Evolutionary conservation across 768 basidiomycete species (phyloP).

Genomic region (Gloeopeniophorella convolvens): DNA sequence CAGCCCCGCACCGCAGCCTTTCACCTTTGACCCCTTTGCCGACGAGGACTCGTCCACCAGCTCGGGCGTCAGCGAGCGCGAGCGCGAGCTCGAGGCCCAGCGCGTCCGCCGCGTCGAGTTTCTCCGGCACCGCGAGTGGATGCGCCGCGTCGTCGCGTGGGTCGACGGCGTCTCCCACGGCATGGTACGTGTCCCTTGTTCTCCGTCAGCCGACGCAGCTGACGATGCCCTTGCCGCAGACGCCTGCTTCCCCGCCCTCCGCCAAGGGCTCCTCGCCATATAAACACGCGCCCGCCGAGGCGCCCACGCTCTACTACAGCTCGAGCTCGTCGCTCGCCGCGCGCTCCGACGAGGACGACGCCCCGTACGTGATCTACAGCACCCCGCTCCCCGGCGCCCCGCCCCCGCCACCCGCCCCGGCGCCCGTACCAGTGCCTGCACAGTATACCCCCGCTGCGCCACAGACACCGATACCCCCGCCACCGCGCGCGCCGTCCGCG

Average conservation of each 20-base stretch:
- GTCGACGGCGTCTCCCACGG: conserved; percentile 17
- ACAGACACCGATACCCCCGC: conserved; percentile 14
- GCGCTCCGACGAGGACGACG: conserved; percentile 15
- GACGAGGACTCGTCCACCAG: conserved; percentile 18
- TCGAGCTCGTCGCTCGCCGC: conserved; percentile 3
- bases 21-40: conserved; percentile 21
- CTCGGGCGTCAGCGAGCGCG: conserved; percentile 9
- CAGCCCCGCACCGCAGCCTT: conserved; percentile 5
- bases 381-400: conserved; percentile 15
- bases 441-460: conserved; percentile 12
- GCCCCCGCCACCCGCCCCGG: conserved; percentile 4
- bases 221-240: conserved; percentile 5
- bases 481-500: conserved; percentile 9
- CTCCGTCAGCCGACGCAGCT: not conserved
- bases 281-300: conserved; percentile 11
- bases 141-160: conserved; percentile 21
- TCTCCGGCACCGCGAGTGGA: conserved; percentile 19
- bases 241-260: not conserved
- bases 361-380: conserved; percentile 22
- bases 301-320: conserved; percentile 14
- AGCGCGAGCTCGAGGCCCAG: conserved; percentile 13
- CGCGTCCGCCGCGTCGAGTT: conserved; percentile 18
- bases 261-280: not conserved
- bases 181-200: conserved; percentile 6
- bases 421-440: not conserved